Conservation (phyloP, 2,329 filamentous ascomycete genomes). For the Aureobasidium sp. region DNA sequence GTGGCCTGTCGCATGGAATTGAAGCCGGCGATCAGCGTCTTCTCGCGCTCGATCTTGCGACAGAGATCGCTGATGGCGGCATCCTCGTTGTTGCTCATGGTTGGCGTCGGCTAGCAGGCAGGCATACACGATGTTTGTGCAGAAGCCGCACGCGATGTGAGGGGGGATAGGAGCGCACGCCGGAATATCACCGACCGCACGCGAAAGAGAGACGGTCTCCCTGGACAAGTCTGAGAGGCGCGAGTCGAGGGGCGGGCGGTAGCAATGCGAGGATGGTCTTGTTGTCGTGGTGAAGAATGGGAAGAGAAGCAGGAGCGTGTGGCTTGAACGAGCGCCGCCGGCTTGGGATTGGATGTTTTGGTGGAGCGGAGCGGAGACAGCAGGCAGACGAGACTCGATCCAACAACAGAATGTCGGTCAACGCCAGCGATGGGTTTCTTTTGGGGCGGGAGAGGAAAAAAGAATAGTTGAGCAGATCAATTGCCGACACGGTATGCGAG, state of each 20-base stretch:
- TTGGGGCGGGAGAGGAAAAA: neutral
- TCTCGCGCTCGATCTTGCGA: constrained; percentile 96
- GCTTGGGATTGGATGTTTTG: neutral
- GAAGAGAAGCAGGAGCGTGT: neutral
- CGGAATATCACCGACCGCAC: neutral
- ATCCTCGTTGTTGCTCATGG: constrained; percentile 46
- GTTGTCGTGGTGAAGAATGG: neutral
- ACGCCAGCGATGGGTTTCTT: neutral
- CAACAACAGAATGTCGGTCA: neutral
- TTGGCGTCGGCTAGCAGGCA: constrained; percentile 24
- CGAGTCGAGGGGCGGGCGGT: neutral
- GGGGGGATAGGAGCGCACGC: neutral
- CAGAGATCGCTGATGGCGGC: constrained; percentile 69
- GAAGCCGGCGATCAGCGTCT: constrained; percentile 86
- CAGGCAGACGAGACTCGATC: neutral
- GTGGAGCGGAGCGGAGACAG: neutral
- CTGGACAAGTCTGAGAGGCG: neutral
- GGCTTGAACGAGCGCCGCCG: neutral
- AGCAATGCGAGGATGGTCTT: neutral
- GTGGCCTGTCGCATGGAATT: constrained; percentile 94
- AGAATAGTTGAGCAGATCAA: neutral
- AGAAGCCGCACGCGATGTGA: neutral
- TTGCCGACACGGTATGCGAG: neutral
- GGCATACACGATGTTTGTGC: neutral
- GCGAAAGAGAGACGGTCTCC: neutral